These are phyloP conservation scores for Coriaria nepalensis DNA, from an alignment of 306 rosid genomes.

Conservation along the genomic window DNA sequence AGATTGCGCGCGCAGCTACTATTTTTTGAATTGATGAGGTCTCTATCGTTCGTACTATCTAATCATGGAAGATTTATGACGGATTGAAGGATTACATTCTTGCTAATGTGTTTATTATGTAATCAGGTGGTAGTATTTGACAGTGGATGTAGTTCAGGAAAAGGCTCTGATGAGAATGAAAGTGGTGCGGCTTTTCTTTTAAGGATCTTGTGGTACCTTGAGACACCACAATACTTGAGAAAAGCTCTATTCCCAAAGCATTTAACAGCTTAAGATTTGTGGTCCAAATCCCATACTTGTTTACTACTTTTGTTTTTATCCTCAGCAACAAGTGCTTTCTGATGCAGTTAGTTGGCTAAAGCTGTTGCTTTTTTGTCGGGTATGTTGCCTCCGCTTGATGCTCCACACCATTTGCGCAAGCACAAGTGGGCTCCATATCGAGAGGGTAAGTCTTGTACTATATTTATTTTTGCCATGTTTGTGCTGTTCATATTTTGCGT, in stretches of 20 bases:
- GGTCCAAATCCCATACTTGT: constrained; percentile 30
- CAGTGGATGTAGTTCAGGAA: constrained; percentile 28
- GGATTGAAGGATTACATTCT: too few species aligned
- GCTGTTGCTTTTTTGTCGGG: constrained; percentile 41
- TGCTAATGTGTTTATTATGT: constrained; percentile 2
- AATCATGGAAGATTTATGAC: background rate
- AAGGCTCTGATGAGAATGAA: constrained; percentile 38
- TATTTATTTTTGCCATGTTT: background rate
- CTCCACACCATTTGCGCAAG: constrained; percentile 94
- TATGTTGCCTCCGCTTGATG: constrained; percentile 91
- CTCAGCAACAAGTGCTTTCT: constrained; percentile 9
- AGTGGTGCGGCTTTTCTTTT: constrained; percentile 67
- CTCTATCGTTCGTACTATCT: background rate
- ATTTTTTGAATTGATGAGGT: constrained; percentile 95
- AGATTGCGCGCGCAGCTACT: constrained; percentile 92
- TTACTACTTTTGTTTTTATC: constrained; percentile 10
- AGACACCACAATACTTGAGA: constrained; percentile 93
- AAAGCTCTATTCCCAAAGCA: constrained; percentile 84
- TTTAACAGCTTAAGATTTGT: constrained; percentile 69
- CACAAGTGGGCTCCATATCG: constrained; percentile 87
- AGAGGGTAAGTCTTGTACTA: constrained; percentile 44
- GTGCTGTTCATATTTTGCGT: background rate
- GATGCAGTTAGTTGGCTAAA: constrained; percentile 7
- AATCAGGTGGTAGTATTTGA: constrained; percentile 78
- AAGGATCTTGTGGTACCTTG: constrained; percentile 73